These are phyloP conservation scores for Marsdenia floribunda DNA, from an alignment of 257 asterid species.

Conservation along the genomic window DNA sequence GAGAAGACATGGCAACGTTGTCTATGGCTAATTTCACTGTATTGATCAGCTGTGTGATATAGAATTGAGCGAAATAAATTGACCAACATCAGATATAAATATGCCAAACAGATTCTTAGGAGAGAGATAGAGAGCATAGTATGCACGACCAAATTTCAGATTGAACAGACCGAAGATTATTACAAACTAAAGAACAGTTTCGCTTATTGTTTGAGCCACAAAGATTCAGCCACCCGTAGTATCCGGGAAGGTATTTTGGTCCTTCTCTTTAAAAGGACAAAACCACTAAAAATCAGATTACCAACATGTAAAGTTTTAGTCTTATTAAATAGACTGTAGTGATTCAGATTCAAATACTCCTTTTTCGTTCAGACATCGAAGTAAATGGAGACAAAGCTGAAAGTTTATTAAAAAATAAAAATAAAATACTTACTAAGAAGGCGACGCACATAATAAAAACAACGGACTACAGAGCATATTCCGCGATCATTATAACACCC, in stretches of 20 bases:
- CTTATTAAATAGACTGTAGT: neutral
- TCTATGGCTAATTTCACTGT: constrained; percentile 5
- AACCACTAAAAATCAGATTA: neutral
- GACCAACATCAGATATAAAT: neutral
- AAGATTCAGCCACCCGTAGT: too few species aligned
- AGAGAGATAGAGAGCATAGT: neutral
- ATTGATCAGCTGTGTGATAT: constrained; percentile 8
- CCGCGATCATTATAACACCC: neutral
- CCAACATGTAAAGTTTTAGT: neutral
- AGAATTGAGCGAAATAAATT: constrained; percentile 8
- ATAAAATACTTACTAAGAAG: neutral
- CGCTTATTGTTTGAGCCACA: neutral
- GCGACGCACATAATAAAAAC: neutral
- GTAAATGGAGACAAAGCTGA: too few species aligned
- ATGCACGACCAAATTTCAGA: neutral
- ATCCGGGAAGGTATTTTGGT: neutral
- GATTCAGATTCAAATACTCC: neutral
- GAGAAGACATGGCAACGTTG: constrained; percentile 53
- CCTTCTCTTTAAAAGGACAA: neutral
- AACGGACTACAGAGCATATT: neutral
- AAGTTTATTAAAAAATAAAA: neutral
- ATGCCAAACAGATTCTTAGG: neutral
- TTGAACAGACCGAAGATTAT: neutral
- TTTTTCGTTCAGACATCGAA: neutral
- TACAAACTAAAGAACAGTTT: neutral